Evolutionary conservation across 257 asterid genomes (phyloP), one percentile per base, ranked within the genome.

Genomic region (Penstemon barbatus): DNA sequence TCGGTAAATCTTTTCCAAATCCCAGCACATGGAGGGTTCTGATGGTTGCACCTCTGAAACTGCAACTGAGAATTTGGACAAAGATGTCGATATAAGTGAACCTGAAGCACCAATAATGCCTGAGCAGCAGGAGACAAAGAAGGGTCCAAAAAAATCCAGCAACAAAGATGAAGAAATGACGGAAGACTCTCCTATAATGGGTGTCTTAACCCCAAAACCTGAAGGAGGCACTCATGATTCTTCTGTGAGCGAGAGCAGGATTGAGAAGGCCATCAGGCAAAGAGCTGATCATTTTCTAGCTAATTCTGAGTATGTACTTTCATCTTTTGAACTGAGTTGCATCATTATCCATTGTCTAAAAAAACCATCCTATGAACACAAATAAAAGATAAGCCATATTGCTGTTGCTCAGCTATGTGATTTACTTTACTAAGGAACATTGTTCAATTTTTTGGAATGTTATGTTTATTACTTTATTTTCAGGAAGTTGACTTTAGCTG

Each of bases 151-250:
- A 70, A 79, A 71, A 61, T 48, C 79, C 37, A 70, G 77, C 68
- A 39, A 62, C 58, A 86, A 76, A 59, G 87, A 79, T 36, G 92
- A 84, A 45, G 79, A 82, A 49, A 71, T 75, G 63, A 71, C 74
- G 80, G 97, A 91, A 64, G 97, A 87, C 77, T 94, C 97, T 61
- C 99, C 99, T 70, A 85, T 91, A 73, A 84, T 87, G 96, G 97
- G 96, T 39, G 86, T 91, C 67, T 70, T 89, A 68, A 74, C 81
- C 63, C 70, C 83, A 38, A 86, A 82, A 69, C 66, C 86, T 63
- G 95, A 75, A 63, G 82, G 44, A 78, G 81, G 73, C 48, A 58
- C 78, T 72, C 82, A 75, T 76, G 81, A 52, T 66, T 73, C 77
- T 55, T 71, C 78, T 65, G 71, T 76, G 71, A 87, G 79, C 42